Evolutionary conservation across 73 alveolate genomes (phyloP), one percentile per base, ranked within the genome.

Genomic region (Tetrahymena elliotti): DNA sequence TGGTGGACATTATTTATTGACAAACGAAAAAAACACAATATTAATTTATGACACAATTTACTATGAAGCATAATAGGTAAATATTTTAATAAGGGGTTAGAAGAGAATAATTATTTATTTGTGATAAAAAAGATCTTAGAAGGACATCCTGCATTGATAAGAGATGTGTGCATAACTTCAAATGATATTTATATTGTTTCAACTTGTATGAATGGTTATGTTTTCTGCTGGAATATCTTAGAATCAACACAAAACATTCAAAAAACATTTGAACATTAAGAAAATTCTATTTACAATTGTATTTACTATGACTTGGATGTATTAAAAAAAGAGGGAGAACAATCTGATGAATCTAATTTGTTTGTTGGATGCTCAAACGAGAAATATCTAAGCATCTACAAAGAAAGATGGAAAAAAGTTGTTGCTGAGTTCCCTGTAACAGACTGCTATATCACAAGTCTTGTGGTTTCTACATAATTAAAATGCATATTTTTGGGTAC

Each of bases 131-230:
- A 68, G 88, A 68, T 68, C n/a, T 11, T 68, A 68, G 96, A 94
- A 22, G 93, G 93, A 31, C 96, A 94, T 94, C 93, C 93, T 10
- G 93, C 96, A 15, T 94, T 94, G 20, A 94, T 94, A 84, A 94
- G 93, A 52, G 96, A 94, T 94, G 93, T 94, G 35, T 94, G 95
- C 33, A 94, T 94, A 33, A 84, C 96, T 18, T 24, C 93, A 20
- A 94, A 94, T 84, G 96, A 94, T 52, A 52, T 84, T 84, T 94
- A 41, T 12, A 94, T 94, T 4, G 96, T 94, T 22, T 40, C 93
- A 31, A 94, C 96, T 47, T 94, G 96, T 36, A 94, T 92, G 47
- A 94, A 92, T 94, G 96, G 96, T 13, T 94, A 94, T 94, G 96
- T 94, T 4, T 94, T 68, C 41, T 94, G 96, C 39, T 94, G 52